Base-by-base conservation (phyloP, 129 eudicot genomes). In the Tanacetum coccineum region DNA sequence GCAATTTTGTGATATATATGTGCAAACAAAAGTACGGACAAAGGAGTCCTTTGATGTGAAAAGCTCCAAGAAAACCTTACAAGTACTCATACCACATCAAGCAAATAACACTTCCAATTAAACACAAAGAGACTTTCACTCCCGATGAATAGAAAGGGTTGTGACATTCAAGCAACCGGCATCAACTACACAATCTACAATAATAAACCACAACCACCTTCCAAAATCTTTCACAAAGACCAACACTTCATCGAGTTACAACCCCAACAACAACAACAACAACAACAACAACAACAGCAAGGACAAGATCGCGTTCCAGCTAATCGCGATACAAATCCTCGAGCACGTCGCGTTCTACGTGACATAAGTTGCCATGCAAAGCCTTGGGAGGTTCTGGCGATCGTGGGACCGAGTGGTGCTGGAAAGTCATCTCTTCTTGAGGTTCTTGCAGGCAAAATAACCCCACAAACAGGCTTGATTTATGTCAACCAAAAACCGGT, bases 401-500 rank as follows among this genome's bases (percentile, higher is more conserved):
- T 94, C 11, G 95, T 94, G n/a, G 99, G 99, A 0, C 99, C 99
- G 0, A 94, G 99, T 48, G 99, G 99, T 6, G 96, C 99, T 28
- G 99, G 99, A 54, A 94, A 94, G 20, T 94, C 99, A 9, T 82
- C 97, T 4, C 73, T 94, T 39, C 89, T 94, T 0, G 99, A 94
- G 68, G 76, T 94, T 65, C 95, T 94, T 0, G 99, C 99, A 70
- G 96, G 99, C 3, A 94, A 80, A 71, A 20, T 94, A 36, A 79
- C 67, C 19, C 90, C 95, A 5, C 90, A 84, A 26, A 78, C 75
- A 56, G 88, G 76, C 0, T 70, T 74, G 3, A 77, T 90, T 12
- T 87, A 39, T 30, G 86, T 90, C 54, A 84, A 90, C 73, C 65
- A 65, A 28, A 81, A 77, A 68, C 87, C 84, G 11, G 30, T 87